These are phyloP conservation scores for Plasmopara muralis DNA, from an alignment of 352 stramenopile genomes.

Conservation along the genomic window DNA sequence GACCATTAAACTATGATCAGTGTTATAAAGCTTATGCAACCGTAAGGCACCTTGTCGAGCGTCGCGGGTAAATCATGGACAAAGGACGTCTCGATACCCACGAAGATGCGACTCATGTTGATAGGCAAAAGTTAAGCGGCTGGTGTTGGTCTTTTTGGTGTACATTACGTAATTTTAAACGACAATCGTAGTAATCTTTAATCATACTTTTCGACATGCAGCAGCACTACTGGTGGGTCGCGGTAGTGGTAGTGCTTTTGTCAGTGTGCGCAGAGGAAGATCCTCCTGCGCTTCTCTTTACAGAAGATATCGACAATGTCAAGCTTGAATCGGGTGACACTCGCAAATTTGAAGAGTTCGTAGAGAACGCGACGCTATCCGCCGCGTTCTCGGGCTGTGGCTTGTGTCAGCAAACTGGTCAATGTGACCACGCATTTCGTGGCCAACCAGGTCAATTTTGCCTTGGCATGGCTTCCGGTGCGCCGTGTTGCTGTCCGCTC, in stretches of 20 bases:
- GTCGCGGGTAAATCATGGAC: conserved; percentile 55
- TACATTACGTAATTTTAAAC: not conserved
- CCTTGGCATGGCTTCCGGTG: conserved; percentile 39
- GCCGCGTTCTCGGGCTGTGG: conserved; percentile 49
- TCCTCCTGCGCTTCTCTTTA: not conserved
- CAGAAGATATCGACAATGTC: too few relatives aligned
- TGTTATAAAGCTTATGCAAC: too few relatives aligned
- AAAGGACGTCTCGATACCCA: conserved; percentile 73
- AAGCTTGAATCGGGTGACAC: too few relatives aligned
- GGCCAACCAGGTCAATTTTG: conserved; percentile 58
- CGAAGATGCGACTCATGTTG: conserved; percentile 54
- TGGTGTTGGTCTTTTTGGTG: conserved; percentile 5
- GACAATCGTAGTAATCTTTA: too few relatives aligned
- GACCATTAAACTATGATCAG: too few relatives aligned
- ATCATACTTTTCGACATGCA: too few relatives aligned
- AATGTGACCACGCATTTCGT: conserved; percentile 60
- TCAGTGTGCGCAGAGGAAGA: conserved; percentile 6
- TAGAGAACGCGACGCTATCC: conserved; percentile 34
- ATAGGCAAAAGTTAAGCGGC: conserved; percentile 1
- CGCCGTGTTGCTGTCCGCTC: conserved; percentile 54
- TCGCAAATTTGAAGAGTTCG: conserved; percentile 20
- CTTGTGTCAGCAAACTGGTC: conserved; percentile 49
- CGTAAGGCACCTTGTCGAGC: conserved; percentile 40
- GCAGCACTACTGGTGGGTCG: conserved; percentile 1
- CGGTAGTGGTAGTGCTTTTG: conserved; percentile 11